Evolutionary conservation across 768 basidiomycete species (phyloP), one percentile per base, ranked within the genome.

Genomic region (Austroboletus eburneus): DNA sequence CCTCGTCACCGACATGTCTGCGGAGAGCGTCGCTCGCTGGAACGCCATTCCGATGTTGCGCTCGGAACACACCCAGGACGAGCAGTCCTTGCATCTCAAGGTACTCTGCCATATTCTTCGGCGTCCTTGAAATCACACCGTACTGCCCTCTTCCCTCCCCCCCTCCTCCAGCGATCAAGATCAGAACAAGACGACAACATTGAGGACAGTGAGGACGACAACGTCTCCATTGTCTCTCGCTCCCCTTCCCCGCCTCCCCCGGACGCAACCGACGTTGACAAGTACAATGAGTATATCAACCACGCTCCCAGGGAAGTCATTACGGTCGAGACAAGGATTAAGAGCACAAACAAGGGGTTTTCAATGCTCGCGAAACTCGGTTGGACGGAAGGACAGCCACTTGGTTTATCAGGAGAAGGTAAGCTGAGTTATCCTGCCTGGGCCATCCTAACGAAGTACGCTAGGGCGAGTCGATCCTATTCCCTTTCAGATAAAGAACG

Each of bases 301-400:
- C 72, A 74, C 9, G 58, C 71, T 5, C 71, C 71, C 39, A 76
- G 70, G 25, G 89, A 91, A 58, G 73, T 81, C 54, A 76, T 91
- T 51, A 91, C 90, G 8, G 79, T 91, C 45, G 84, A 91, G 42
- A 91, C 87, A 34, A 88, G 75, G 63, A 81, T 92, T 57, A 85
- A 85, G 61, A 73, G 77, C 34, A 76, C 79, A 30, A 92, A 92
- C 67, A 87, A 83, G 57, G 90, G 90, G 12, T 91, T 90, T 61
- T 72, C 78, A 8, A 76, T 92, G 72, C 78, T 92, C 2, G 76
- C 81, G 25, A 91, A 85, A 66, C 76, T 91, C 43, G 90, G 90
- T 7, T 91, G 90, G 90, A 67, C 74, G 0, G 87, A 88, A 58
- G 90, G 90, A 12, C 79, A 84, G 52, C 80, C 85, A 16, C 70